Evolutionary conservation across 2,329 filamentous ascomycete genomes (phyloP).

Genomic region (Raffaelea albimanens): DNA sequence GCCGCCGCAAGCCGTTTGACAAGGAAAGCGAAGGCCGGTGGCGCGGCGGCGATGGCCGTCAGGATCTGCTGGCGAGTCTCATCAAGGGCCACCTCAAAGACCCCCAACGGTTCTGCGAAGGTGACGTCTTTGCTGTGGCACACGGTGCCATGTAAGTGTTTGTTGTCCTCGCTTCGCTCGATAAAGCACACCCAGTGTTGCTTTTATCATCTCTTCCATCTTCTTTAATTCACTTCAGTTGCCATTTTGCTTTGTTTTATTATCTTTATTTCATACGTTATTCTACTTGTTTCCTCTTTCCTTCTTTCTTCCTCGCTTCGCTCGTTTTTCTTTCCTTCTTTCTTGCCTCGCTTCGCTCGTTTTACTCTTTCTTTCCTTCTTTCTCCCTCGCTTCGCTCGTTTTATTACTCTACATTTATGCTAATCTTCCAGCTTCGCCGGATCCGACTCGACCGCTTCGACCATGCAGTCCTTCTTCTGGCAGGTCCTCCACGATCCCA

Average conservation of each 20-base stretch:
- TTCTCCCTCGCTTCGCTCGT: background rate
- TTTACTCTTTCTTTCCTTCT: too few species aligned
- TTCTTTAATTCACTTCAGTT: too few species aligned
- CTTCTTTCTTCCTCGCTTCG: too few species aligned
- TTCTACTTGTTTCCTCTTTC: too few species aligned
- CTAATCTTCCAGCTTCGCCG: constrained; percentile 38
- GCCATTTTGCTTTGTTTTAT: too few species aligned
- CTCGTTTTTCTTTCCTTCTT: too few species aligned
- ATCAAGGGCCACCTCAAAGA: constrained; percentile 43
- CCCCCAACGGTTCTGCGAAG: constrained; percentile 35
- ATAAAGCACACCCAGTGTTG: too few species aligned
- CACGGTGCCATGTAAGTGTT: constrained; percentile 43
- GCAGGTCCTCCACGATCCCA: constrained; percentile 33
- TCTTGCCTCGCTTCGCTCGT: too few species aligned
- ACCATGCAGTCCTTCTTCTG: constrained; percentile 50
- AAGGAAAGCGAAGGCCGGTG: constrained; percentile 32
- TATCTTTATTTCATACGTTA: too few species aligned
- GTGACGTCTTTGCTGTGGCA: constrained; percentile 46
- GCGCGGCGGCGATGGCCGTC: constrained; percentile 31
- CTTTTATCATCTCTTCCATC: too few species aligned
- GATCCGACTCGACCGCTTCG: constrained; percentile 51
- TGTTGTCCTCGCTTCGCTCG: too few species aligned
- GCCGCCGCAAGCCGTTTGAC: constrained; percentile 33
- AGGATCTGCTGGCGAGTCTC: constrained; percentile 40
- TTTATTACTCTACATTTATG: background rate